Evolutionary conservation across 2,329 filamentous ascomycete species (phyloP), one percentile per base, ranked within the genome.

Genomic region (Colletotrichum brevisporum): DNA sequence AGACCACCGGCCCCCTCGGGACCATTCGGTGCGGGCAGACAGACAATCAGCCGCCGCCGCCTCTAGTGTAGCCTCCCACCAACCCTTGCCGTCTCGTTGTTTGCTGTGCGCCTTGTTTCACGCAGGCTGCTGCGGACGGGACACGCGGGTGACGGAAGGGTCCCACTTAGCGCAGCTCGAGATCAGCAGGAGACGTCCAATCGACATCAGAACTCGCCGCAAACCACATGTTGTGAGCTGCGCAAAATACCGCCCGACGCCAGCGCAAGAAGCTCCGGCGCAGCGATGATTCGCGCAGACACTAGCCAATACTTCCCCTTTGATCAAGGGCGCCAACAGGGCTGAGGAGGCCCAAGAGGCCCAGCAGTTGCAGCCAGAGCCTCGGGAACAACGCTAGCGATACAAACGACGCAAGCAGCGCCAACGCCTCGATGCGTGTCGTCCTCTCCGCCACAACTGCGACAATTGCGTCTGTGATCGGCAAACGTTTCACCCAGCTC

Each of bases 101-200:
- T 16, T 45, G 15, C 13, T 55, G 2, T 24, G 43, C 60, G 41
- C 58, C 64, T 50, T 53, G 47, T 52, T 58, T 56, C 48, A 48
- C 48, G 48, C 48, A 39, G 15, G 53, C 50, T 36, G 43, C 66
- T 59, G 61, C 55, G 61, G 54, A 36, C 50, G 62, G 66, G 56
- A 60, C 47, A 60, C 66, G 56, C 55, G 55, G 60, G 62, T 69
- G 67, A 61, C 67, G 67, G 56, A 69, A 31, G 52, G 24, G 12
- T 48, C 45, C 67, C 67, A 69, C 67, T 61, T 69, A 51, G 67
- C 55, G 55, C 27, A 5, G 12, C 53, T 66, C 21, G 55, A n/a
- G 66, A 66, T 65, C 66, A 52, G 58, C 59, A 53, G 52, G 52
- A 63, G 57, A 62, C 9, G 50, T 56, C 45, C 31, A 27, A 64